phyloP scores from a whole-genome alignment of 1,284 basidiomycete species.

The Ustilago shanxiensis region DNA sequence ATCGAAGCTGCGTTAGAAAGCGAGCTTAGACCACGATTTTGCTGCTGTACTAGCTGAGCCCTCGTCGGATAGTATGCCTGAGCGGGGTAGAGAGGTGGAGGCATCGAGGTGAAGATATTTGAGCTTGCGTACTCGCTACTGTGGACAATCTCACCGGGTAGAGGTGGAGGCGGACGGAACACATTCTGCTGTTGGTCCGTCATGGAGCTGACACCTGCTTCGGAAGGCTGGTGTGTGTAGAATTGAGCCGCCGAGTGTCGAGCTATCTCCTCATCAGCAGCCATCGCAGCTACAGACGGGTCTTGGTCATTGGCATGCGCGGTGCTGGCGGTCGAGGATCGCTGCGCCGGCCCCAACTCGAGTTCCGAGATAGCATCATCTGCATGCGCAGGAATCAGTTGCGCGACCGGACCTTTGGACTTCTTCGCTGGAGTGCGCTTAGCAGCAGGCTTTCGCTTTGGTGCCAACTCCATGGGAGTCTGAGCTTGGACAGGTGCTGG shows the following conservation, averaged over 20 bases:
- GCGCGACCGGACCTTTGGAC: slow-evolving; percentile 26
- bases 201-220: neutral
- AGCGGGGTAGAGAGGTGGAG: slow-evolving; percentile 33
- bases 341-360: slow-evolving; percentile 24
- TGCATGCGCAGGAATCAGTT: slow-evolving; percentile 23
- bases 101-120: slow-evolving; percentile 28
- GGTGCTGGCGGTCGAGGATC: neutral
- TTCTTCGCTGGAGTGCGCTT: slow-evolving; percentile 17
- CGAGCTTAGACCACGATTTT: slow-evolving; percentile 20
- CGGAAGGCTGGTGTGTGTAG: neutral
- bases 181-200: neutral
- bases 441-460: slow-evolving; percentile 8
- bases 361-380: slow-evolving; percentile 35
- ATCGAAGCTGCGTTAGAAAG: slow-evolving; percentile 29
- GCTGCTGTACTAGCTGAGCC: slow-evolving; percentile 15
- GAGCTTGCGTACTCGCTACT: neutral
- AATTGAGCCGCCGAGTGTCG: neutral
- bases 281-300: neutral
- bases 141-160: neutral
- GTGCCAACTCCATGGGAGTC: neutral
- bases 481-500: neutral
- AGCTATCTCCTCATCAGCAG: neutral
- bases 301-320: neutral
- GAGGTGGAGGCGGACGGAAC: neutral
- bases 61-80: slow-evolving; percentile 33